Evolutionary conservation across 1,284 basidiomycete genomes (phyloP).

Genomic region (Pseudozyma sp.): DNA sequence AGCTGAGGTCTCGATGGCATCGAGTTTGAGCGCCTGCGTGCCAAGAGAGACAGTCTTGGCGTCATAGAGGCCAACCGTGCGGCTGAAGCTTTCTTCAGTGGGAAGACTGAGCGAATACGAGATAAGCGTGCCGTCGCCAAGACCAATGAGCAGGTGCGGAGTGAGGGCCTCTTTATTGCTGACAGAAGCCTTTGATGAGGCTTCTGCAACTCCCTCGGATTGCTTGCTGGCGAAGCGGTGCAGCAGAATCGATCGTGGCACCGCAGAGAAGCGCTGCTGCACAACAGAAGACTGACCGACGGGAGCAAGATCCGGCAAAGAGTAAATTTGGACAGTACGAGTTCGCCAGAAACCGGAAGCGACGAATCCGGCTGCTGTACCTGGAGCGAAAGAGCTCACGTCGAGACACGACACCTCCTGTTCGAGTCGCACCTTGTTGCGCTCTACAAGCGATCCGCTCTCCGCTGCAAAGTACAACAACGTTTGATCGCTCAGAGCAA

Average conservation of each 20-base stretch:
- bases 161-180: constrained; percentile 24
- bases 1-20: constrained; percentile 57
- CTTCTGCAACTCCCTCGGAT: neutral
- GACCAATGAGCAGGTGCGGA: constrained; percentile 78
- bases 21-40: constrained; percentile 76
- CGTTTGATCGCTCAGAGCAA: constrained; percentile 76
- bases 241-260: constrained; percentile 80
- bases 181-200: constrained; percentile 10
- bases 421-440: constrained; percentile 29
- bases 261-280: constrained; percentile 43
- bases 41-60: constrained; percentile 78
- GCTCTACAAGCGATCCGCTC: constrained; percentile 65
- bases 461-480: constrained; percentile 74
- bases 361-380: constrained; percentile 65
- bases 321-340: constrained; percentile 76
- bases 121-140: constrained; percentile 83
- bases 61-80: constrained; percentile 68
- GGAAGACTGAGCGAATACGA: constrained; percentile 72
- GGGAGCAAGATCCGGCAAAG: constrained; percentile 72
- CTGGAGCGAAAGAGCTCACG: constrained; percentile 60
- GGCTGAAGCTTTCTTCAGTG: constrained; percentile 31
- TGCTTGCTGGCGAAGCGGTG: constrained; percentile 74
- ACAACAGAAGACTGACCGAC: constrained; percentile 34
- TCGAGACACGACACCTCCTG: constrained; percentile 67
- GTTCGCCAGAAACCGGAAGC: constrained; percentile 83